Evolutionary conservation across 768 basidiomycete species (phyloP).

Genomic region (Phanerochaete carnosa): DNA sequence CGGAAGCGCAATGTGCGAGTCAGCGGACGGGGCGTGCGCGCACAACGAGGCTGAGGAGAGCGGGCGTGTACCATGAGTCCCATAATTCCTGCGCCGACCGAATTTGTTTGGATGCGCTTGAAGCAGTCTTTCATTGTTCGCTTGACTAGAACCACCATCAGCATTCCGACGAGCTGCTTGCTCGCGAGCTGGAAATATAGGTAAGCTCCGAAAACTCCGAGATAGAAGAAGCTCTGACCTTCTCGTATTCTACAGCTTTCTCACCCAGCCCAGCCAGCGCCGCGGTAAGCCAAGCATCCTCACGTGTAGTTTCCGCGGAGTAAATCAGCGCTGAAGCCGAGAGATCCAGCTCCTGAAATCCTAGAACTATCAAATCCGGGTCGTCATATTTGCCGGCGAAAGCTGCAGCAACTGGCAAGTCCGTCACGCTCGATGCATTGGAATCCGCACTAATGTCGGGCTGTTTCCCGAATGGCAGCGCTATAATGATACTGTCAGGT

Average conservation of each 20-base stretch:
- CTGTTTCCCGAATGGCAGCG: neutral
- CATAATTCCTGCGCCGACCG: conserved; percentile 72
- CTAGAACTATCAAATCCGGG: conserved; percentile 71
- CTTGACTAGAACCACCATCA: conserved; percentile 68
- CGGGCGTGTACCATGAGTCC: conserved; percentile 62
- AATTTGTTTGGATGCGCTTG: conserved; percentile 44
- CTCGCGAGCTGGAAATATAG: conserved; percentile 51
- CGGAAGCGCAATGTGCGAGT: neutral
- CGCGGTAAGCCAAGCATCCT: conserved; percentile 71
- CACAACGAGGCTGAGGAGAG: neutral
- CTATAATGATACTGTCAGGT: neutral
- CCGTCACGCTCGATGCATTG: neutral
- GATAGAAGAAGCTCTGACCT: conserved; percentile 37
- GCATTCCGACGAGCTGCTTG: conserved; percentile 81
- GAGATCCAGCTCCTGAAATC: conserved; percentile 78
- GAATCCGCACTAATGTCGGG: neutral
- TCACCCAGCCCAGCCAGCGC: conserved; percentile 71
- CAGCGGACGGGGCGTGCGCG: conserved; percentile 1
- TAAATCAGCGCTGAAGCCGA: conserved; percentile 79
- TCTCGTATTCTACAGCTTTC: conserved; percentile 58
- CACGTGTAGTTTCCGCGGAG: conserved; percentile 53
- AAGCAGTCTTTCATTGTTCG: conserved; percentile 49
- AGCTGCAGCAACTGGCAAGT: neutral
- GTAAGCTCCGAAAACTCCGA: neutral
- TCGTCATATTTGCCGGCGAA: conserved; percentile 28